Base-by-base conservation (phyloP, 208 protist genomes). In the Acanthamoeba lenticulata region DNA sequence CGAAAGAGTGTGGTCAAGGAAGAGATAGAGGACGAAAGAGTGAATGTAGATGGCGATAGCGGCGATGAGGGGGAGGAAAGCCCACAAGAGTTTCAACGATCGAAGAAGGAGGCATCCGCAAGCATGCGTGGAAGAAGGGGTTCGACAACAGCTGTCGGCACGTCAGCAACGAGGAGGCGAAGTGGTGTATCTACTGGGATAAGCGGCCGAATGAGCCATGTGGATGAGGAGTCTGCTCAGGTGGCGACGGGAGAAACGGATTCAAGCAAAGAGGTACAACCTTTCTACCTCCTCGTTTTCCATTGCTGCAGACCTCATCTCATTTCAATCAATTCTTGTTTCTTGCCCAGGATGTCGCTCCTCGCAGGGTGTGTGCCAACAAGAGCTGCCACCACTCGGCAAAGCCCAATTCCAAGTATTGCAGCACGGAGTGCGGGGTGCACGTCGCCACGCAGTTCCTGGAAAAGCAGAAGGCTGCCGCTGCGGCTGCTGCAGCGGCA, bases 351-450 rank as follows among this genome's bases (percentile, higher is more conserved):
- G 52, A 60, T 60, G 52, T 60, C 21, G 6, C n/a, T 6, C 52
- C 52, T 15, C 52, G 52, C 52, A 0, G 69, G 17, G 32, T 21
- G 69, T 94, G 94, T 38, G 32, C 44, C 24, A 57, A 81, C 32
- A 9, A 55, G 44, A 86, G 90, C 47, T 95, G 94, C 40, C 44
- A 21, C 11, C 55, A 86, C 9, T 42, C 77, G n/a, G 47, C 89
- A 7, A 88, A 27, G 29, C 19, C 21, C 2, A 47, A 44, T 44
- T 93, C 85, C 0, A 95, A 95, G 52, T 95, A 95, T 67, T 95
- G 94, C 34, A 85, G 57, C 45, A 57, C 72, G n/a, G 90, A 94
- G 40, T 95, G 94, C 90, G 94, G 92, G 2, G 34, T 94, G 0
- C 24, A 38, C 1, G 77, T 86, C 29, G 67, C 67, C 4, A 77